These are phyloP conservation scores for Fraxinus anomala DNA, from an alignment of 257 asterid species.

Conservation along the genomic window DNA sequence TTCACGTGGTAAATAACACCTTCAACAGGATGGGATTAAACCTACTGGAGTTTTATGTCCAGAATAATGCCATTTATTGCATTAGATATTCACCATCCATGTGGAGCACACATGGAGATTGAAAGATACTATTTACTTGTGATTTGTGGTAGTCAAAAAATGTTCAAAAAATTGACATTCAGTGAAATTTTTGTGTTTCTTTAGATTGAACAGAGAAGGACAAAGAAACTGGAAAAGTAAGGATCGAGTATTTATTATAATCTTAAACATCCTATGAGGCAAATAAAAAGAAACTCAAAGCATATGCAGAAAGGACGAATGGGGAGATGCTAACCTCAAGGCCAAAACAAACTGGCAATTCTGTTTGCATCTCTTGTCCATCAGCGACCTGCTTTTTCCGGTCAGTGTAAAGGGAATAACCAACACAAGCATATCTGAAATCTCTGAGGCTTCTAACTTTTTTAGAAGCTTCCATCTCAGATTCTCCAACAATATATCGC, in stretches of 20 bases:
- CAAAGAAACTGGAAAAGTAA: background rate
- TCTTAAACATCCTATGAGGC: background rate
- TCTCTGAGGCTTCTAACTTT: conserved; percentile 73
- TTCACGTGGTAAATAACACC: conserved; percentile 2
- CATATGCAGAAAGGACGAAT: background rate
- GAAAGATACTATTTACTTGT: background rate
- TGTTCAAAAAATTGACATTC: background rate
- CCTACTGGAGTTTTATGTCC: background rate
- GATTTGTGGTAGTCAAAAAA: background rate
- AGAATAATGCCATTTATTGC: conserved; percentile 1
- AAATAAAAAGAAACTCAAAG: conserved; percentile 20
- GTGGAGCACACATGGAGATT: background rate
- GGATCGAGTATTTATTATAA: background rate
- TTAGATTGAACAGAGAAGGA: conserved; percentile 9
- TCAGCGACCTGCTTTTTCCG: conserved; percentile 42
- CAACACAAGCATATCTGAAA: conserved; percentile 81
- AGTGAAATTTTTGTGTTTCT: background rate
- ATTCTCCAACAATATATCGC: conserved; percentile 57
- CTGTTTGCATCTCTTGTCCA: conserved; percentile 49
- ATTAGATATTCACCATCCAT: conserved; percentile 2
- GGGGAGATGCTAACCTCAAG: conserved; percentile 67
- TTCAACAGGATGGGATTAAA: conserved; percentile 11
- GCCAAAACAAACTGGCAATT: conserved; percentile 81
- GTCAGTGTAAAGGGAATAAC: conserved; percentile 77
- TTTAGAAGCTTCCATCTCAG: conserved; percentile 69